These are phyloP conservation scores for Fusarium chlamydosporum DNA, from an alignment of 2,329 filamentous ascomycete species.

Conservation along the genomic window DNA sequence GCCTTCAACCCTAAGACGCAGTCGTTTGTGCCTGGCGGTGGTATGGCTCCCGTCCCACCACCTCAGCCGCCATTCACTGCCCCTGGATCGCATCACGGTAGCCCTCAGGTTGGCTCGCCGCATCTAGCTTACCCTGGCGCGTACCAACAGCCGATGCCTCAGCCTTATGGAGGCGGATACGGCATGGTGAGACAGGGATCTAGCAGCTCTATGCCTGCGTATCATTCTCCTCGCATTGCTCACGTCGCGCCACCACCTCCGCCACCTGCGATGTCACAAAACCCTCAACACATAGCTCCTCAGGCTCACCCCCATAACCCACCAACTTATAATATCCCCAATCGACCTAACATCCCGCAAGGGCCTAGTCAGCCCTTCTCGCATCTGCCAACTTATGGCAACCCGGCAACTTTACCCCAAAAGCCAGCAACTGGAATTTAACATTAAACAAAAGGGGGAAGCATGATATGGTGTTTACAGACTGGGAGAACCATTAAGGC, in stretches of 20 bases:
- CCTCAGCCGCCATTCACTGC: constrained; percentile 65
- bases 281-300: constrained; percentile 57
- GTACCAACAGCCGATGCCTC: constrained; percentile 63
- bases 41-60: constrained; percentile 64
- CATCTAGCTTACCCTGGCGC: constrained; percentile 64
- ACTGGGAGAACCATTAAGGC: constrained; percentile 50
- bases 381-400: constrained; percentile 70
- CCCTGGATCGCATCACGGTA: constrained; percentile 65
- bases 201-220: constrained; percentile 67
- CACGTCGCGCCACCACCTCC: constrained; percentile 59
- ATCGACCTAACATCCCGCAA: constrained; percentile 62
- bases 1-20: constrained; percentile 96
- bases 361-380: constrained; percentile 63
- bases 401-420: constrained; percentile 71
- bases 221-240: constrained; percentile 58
- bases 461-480: constrained; percentile 52
- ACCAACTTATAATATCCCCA: constrained; percentile 61
- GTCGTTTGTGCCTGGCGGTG: constrained; percentile 81
- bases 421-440: constrained; percentile 68
- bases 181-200: constrained; percentile 71
- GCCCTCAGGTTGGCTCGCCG: constrained; percentile 67
- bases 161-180: constrained; percentile 65
- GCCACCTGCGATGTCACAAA: constrained; percentile 57
- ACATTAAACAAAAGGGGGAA: constrained; percentile 42
- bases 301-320: constrained; percentile 62